Evolutionary conservation across 208 protist genomes (phyloP), one percentile per base, ranked within the genome.

Genomic region (Acanthamoeba polyphaga): DNA sequence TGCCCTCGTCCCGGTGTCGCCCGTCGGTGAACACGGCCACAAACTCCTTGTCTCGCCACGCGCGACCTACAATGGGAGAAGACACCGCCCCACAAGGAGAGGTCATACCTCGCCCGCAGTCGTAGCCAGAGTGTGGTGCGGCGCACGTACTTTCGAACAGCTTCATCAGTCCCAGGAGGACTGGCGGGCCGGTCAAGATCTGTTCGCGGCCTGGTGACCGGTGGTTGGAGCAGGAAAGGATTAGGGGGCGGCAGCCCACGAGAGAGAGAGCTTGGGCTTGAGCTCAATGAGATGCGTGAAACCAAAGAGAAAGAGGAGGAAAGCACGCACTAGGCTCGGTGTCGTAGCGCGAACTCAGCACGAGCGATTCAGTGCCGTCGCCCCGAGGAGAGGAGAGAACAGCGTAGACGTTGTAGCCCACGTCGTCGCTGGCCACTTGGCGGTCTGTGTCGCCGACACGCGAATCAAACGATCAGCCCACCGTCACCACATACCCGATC

Each of bases 401-500:
- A 9, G 87, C 87, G 38, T 92, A 92, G n/a, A 92, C 87, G 60
- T 92, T 92, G 60, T 92, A 92, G 29, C 87, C 87, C 19, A 92
- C 49, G 13, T 68, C 64, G 82, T 29, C n/a, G 51, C 19, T 68
- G 0, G n/a, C 49, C 29, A 15, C 53, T 13, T 64, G 5, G 17
- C 34, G n/a, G 10, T 89, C 29, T 66, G 60, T 1, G 6, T 84
- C 24, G 76, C 10, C 29, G 4, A 84, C 76, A 84, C 22, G 15
- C 22, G 34, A 43, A 27, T 7, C 12, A 15, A 12, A 29, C 24
- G 51, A 22, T 62, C 15, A 43, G 64, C 1, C 64, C 9, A 72
- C 53, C 15, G 5, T 58, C 24, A 19, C 32, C 10, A 22, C 10
- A 19, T 1, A 72, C 22, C 0, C 29, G 34, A 12, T 64, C 24